Evolutionary conservation across 169 alveolate species (phyloP).

Genomic region (Plasmodium yoelii): DNA sequence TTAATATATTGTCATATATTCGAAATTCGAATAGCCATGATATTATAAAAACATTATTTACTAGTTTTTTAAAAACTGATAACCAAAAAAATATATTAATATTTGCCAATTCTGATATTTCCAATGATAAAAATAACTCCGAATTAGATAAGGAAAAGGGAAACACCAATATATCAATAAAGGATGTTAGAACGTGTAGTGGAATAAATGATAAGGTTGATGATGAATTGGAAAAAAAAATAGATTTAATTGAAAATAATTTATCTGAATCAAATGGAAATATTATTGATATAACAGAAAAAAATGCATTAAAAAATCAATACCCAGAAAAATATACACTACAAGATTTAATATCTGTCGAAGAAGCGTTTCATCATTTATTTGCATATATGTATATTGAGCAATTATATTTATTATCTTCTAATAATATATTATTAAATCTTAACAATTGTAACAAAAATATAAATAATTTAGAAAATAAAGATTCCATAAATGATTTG

Average conservation of each 20-base stretch:
- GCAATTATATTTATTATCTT: slow-evolving; percentile 58
- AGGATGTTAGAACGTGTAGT: neutral
- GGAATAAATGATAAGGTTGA: neutral
- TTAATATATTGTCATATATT: slow-evolving; percentile 60
- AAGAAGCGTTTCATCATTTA: slow-evolving; percentile 66
- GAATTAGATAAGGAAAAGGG: neutral
- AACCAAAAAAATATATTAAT: neutral
- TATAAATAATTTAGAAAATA: neutral
- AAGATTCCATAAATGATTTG: slow-evolving; percentile 5
- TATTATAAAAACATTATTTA: slow-evolving; percentile 34
- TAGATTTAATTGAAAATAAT: slow-evolving; percentile 31
- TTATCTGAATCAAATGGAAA: slow-evolving; percentile 50
- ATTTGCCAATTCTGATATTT: slow-evolving; percentile 3
- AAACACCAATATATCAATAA: neutral
- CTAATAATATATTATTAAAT: slow-evolving; percentile 48
- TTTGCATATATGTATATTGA: slow-evolving; percentile 76
- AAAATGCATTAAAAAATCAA: slow-evolving; percentile 31
- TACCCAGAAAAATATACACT: slow-evolving; percentile 46
- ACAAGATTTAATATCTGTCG: slow-evolving; percentile 63
- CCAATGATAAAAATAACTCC: neutral
- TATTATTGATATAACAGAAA: slow-evolving; percentile 41
- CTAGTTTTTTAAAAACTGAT: slow-evolving; percentile 45
- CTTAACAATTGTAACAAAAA: slow-evolving; percentile 16
- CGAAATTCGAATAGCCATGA: slow-evolving; percentile 16
- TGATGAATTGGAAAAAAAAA: neutral